phyloP scores from a whole-genome alignment of 306 rosid genomes.

The Quercus rubra region DNA sequence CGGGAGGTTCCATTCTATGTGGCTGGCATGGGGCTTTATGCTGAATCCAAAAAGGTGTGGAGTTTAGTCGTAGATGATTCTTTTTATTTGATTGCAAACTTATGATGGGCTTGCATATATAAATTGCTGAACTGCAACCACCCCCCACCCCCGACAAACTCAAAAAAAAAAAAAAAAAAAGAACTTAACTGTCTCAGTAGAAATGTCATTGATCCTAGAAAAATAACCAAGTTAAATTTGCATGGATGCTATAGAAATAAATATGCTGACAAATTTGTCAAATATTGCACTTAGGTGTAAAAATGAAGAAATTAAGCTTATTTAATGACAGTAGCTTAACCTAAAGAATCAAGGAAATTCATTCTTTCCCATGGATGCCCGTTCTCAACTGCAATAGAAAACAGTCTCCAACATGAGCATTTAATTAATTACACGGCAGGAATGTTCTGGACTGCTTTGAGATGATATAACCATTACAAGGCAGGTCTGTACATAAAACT shows the following conservation, averaged over 20 bases:
- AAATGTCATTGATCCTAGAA: background rate
- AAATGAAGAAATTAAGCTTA: background rate
- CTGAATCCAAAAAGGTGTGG: constrained; percentile 89
- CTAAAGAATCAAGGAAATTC: background rate
- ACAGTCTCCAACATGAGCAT: background rate
- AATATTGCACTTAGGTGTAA: background rate
- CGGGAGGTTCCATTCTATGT: constrained; percentile 99
- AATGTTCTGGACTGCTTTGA: background rate
- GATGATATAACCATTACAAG: background rate
- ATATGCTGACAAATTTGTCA: background rate
- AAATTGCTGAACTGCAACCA: no score
- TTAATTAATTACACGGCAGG: background rate
- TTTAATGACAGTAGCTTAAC: background rate
- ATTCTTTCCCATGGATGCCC: background rate
- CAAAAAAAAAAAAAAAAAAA: no score
- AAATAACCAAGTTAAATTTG: background rate
- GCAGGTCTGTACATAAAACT: background rate
- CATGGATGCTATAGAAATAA: background rate
- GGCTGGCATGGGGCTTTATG: constrained; percentile 98
- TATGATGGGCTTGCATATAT: background rate
- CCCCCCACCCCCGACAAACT: no score
- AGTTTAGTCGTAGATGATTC: background rate
- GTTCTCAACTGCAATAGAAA: background rate
- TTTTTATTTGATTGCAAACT: background rate
- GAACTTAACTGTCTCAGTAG: background rate